Conservation (phyloP, 2,329 filamentous ascomycete species). For the Fusarium avenaceum region DNA sequence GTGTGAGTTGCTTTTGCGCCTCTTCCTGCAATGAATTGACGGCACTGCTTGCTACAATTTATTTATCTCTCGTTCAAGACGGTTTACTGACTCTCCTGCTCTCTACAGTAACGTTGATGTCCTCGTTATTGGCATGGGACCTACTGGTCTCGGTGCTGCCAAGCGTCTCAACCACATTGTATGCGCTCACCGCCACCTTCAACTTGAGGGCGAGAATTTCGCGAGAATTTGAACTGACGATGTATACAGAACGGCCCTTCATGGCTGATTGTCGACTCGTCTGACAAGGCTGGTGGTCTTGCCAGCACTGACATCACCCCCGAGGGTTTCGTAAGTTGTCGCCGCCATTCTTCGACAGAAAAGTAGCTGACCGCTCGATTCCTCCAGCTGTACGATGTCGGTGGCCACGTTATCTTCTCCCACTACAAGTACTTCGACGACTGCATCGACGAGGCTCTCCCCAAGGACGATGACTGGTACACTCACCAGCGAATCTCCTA, state of each 20-base stretch:
- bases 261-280: slow-evolving; percentile 95
- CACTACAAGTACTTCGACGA: slow-evolving; percentile 99
- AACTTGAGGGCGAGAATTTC: slow-evolving; percentile 21
- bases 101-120: slow-evolving; percentile 86
- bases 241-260: slow-evolving; percentile 82
- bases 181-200: slow-evolving; percentile 59
- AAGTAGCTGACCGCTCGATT: slow-evolving; percentile 35
- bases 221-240: slow-evolving; percentile 44
- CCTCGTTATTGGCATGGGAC: slow-evolving; percentile 97
- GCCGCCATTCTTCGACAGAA: slow-evolving; percentile 16
- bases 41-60: slow-evolving; percentile 9
- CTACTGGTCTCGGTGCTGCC: slow-evolving; percentile 96
- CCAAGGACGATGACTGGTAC: slow-evolving; percentile 95
- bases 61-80: background rate
- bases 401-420: slow-evolving; percentile 98
- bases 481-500: slow-evolving; percentile 99
- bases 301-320: slow-evolving; percentile 95
- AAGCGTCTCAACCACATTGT: slow-evolving; percentile 98
- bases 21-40: slow-evolving; percentile 21
- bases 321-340: slow-evolving; percentile 90
- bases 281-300: slow-evolving; percentile 92
- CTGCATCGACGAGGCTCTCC: slow-evolving; percentile 96
- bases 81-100: slow-evolving; percentile 34
- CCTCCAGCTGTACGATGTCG: slow-evolving; percentile 93
- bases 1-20: slow-evolving; percentile 52